phyloP scores from a whole-genome alignment of 2,329 filamentous ascomycete genomes.

The Ophiostoma quercus region DNA sequence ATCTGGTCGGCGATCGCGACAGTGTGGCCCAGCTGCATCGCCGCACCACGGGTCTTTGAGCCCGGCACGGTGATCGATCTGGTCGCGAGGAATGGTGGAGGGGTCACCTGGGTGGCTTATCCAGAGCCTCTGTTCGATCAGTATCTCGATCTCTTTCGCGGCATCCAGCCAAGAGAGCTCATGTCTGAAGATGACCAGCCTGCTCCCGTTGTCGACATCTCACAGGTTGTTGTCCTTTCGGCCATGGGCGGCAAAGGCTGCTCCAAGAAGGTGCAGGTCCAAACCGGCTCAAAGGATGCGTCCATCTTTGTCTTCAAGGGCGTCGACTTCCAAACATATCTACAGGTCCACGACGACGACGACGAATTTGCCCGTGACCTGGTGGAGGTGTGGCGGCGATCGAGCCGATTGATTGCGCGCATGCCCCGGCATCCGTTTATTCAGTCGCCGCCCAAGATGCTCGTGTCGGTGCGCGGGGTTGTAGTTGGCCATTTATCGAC shows the following conservation, averaged over 20 bases:
- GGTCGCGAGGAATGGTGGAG: not conserved
- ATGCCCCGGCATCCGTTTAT: conserved; percentile 28
- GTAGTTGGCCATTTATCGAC: conserved; percentile 28
- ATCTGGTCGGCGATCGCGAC: conserved; percentile 3
- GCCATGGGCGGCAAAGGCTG: conserved; percentile 18
- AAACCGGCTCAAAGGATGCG: not conserved
- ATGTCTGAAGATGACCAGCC: not conserved
- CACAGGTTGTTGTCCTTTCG: conserved; percentile 1
- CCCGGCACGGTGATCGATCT: conserved; percentile 17
- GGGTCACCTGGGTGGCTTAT: conserved; percentile 11
- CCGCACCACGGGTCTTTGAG: not conserved
- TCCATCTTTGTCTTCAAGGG: conserved; percentile 16
- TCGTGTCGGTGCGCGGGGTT: not conserved
- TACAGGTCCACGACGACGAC: conserved; percentile 15
- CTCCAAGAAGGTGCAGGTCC: conserved; percentile 5
- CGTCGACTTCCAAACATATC: conserved; percentile 17
- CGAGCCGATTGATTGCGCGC: conserved; percentile 14
- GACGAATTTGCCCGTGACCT: conserved; percentile 5
- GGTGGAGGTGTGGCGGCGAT: conserved; percentile 10
- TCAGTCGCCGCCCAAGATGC: conserved; percentile 25
- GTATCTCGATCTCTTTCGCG: conserved; percentile 14
- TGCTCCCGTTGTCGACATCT: conserved; percentile 16
- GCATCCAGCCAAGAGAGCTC: conserved; percentile 8
- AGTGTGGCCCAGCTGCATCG: conserved; percentile 16
- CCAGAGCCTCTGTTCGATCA: conserved; percentile 8